phyloP scores from a whole-genome alignment of 345 rosid species.

The Salix exigua region DNA sequence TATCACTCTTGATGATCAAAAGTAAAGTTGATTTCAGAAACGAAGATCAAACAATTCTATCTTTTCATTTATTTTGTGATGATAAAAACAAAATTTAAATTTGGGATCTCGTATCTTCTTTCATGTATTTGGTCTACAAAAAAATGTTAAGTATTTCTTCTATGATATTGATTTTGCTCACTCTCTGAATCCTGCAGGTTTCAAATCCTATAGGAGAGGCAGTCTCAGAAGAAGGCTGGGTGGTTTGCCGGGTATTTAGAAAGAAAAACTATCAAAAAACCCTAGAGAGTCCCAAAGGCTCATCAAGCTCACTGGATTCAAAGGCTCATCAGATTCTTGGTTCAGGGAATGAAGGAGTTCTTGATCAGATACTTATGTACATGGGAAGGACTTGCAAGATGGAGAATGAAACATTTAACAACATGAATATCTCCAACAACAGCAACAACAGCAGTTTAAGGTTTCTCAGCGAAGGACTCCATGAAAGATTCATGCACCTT shows the following conservation, averaged over 20 bases:
- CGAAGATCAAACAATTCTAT: not conserved
- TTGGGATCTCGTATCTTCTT: not conserved
- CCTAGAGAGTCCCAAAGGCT: slow-evolving; percentile 62
- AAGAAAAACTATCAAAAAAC: slow-evolving; percentile 88
- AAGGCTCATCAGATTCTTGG: slow-evolving; percentile 32
- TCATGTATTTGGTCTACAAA: not conserved
- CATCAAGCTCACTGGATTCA: slow-evolving; percentile 48
- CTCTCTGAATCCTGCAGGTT: slow-evolving; percentile 24
- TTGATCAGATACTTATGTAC: slow-evolving; percentile 64
- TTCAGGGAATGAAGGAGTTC: slow-evolving; percentile 36
- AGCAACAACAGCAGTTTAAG: slow-evolving; percentile 12
- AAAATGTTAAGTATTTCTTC: not conserved
- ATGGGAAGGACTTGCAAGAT: slow-evolving; percentile 67
- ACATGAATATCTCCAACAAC: slow-evolving; percentile 13
- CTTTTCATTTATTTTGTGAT: not conserved
- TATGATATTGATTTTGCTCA: not conserved
- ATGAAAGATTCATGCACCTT: slow-evolving; percentile 60
- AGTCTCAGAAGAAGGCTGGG: slow-evolving; percentile 88
- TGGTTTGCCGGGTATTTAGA: slow-evolving; percentile 85
- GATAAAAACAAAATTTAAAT: not conserved
- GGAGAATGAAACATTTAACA: slow-evolving; percentile 37
- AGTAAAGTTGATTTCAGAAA: not conserved
- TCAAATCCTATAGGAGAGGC: slow-evolving; percentile 46
- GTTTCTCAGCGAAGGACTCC: slow-evolving; percentile 24
- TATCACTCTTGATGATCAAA: not conserved